A percentile compares a stretch with the other conserved stretches of the same genome.
These are phyloP conservation scores for Coemansia sp. DNA, from an alignment of 192 early-diverging fungal genomes.

Conservation along the genomic window DNA sequence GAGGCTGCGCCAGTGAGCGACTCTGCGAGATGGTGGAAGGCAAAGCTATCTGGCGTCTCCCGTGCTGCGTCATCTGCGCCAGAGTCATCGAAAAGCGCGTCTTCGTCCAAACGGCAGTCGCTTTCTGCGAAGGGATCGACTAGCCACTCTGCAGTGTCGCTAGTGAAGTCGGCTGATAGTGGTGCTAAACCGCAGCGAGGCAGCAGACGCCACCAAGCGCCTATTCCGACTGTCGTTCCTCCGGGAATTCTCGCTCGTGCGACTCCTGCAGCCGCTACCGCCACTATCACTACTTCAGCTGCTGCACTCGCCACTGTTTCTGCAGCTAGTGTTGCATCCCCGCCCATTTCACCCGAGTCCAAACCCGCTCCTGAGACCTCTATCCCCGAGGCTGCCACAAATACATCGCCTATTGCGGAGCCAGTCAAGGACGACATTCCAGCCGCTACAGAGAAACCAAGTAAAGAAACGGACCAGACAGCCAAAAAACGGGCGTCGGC, in stretches of 20 bases:
- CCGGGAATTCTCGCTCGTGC: conserved; percentile 32
- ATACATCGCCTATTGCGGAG: background rate
- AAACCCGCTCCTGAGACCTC: background rate
- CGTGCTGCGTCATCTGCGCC: background rate
- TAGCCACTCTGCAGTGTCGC: background rate
- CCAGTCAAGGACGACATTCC: background rate
- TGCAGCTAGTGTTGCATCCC: background rate
- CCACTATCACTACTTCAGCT: background rate
- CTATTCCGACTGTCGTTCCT: conserved; percentile 44
- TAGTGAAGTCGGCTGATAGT: background rate
- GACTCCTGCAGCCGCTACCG: background rate
- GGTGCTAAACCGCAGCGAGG: conserved; percentile 12
- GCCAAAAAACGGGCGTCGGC: conserved; percentile 2
- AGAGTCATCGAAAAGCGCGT: background rate
- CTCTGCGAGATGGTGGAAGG: conserved; percentile 46
- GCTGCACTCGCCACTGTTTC: background rate
- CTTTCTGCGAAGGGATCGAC: background rate
- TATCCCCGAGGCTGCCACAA: background rate
- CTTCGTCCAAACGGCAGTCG: background rate
- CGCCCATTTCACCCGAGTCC: background rate
- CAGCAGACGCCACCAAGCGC: conserved; percentile 23
- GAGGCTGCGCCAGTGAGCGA: conserved; percentile 12
- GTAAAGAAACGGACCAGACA: background rate
- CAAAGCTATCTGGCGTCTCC: conserved; percentile 19
- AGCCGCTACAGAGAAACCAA: conserved; percentile 1